Percentiles rank a stretch among this genome's conserved stretches.
Evolutionary conservation across 208 protist species (phyloP).

Genomic region (Strigomonas culicis): DNA sequence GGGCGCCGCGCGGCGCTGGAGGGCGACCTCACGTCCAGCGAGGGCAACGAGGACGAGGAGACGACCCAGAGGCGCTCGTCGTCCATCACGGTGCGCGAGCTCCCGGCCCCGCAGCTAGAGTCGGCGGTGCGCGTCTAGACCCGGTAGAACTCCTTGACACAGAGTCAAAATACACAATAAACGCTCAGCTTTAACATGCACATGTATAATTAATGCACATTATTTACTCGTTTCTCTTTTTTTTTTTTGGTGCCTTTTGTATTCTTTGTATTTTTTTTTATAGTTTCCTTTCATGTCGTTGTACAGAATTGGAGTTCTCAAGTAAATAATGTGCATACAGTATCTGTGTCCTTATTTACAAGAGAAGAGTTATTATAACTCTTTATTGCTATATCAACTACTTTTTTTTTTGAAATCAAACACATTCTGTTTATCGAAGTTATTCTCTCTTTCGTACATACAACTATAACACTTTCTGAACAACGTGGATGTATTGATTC

Average conservation of each 20-base stretch:
- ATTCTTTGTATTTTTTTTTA: neutral
- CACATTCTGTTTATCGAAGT: neutral
- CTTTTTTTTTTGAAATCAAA: conserved; percentile 3
- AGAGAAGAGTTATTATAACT: neutral
- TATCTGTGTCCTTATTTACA: neutral
- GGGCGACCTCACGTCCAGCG: conserved; percentile 21
- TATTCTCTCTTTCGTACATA: neutral
- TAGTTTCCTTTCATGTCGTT: neutral
- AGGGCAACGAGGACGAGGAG: conserved; percentile 16
- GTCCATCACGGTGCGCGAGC: neutral
- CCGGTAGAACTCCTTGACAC: neutral
- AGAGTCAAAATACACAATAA: neutral
- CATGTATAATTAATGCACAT: neutral
- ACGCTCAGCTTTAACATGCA: neutral
- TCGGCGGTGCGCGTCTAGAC: too few relatives aligned
- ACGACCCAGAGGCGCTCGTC: conserved; percentile 6
- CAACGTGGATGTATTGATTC: conserved; percentile 6
- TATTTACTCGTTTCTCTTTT: conserved; percentile 9
- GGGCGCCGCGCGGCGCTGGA: neutral
- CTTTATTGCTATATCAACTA: neutral
- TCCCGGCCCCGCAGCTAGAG: neutral
- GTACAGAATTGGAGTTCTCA: neutral
- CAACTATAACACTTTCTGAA: neutral
- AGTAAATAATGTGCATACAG: neutral
- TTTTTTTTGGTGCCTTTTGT: conserved; percentile 1